These are phyloP conservation scores for Vitellaria paradoxa DNA, from an alignment of 179 eudicot genomes.

Conservation along the genomic window DNA sequence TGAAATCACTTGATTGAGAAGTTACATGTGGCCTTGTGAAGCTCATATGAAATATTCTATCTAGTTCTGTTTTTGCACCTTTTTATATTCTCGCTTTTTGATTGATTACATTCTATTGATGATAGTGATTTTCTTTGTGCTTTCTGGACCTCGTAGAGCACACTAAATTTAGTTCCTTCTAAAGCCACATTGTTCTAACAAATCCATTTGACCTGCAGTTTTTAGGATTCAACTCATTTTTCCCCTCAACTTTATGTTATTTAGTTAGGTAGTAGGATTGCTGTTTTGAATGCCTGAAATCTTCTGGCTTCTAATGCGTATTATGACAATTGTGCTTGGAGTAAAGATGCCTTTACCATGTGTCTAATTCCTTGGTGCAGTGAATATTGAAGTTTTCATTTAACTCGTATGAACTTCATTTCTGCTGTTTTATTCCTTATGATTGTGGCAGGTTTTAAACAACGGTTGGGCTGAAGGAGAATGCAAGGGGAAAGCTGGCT, in stretches of 20 bases:
- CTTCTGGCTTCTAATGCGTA: neutral
- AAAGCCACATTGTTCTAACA: no score
- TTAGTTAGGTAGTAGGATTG: neutral
- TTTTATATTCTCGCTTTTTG: neutral
- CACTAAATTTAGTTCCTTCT: no score
- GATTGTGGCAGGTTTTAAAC: constrained; percentile 59
- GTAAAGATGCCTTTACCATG: neutral
- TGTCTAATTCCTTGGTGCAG: neutral
- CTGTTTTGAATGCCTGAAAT: neutral
- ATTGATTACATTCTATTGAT: neutral
- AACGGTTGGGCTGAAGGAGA: constrained; percentile 99
- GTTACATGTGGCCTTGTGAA: neutral
- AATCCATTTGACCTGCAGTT: no score
- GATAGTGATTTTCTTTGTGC: no score
- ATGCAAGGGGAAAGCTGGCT: constrained; percentile 92
- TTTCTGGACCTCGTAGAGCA: no score
- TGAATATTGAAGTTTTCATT: neutral
- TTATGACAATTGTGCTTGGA: neutral
- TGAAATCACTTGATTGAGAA: neutral
- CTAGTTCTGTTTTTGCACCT: neutral
- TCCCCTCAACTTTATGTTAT: no score
- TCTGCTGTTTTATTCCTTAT: neutral
- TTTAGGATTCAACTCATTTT: no score
- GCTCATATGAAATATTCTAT: neutral
- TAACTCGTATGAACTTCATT: neutral